Percentiles rank a stretch among this genome's conserved stretches.
phyloP scores from a whole-genome alignment of 192 early-diverging fungal species.

The Pilobolus umbonatus region DNA sequence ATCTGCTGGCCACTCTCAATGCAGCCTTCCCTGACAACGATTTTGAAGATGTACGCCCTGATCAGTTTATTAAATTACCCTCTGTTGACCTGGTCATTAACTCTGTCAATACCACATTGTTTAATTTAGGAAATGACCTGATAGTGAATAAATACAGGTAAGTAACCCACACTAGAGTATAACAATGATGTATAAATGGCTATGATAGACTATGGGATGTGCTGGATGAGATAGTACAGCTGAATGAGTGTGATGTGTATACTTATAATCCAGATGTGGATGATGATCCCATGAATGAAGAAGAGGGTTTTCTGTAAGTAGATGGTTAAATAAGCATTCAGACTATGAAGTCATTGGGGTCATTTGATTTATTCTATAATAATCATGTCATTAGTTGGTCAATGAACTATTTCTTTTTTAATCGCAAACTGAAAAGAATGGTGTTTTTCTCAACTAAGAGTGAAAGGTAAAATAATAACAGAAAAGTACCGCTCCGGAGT shows the following conservation, averaged over 20 bases:
- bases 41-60: conserved; percentile 83
- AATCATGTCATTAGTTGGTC: conserved; percentile 66
- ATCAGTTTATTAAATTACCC: conserved; percentile 75
- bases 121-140: conserved; percentile 72
- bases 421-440: conserved; percentile 85
- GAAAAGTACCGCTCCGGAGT: no score
- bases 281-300: conserved; percentile 87
- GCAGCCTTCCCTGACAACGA: conserved; percentile 96
- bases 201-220: conserved; percentile 76
- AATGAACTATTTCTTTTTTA: conserved; percentile 97
- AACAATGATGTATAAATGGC: no score
- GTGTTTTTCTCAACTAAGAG: conserved; percentile 90
- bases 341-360: conserved; percentile 15
- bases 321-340: not conserved
- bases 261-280: conserved; percentile 85
- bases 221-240: conserved; percentile 78
- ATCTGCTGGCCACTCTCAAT: conserved; percentile 93
- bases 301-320: conserved; percentile 70
- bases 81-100: conserved; percentile 68
- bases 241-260: conserved; percentile 87
- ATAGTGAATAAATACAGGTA: conserved; percentile 45
- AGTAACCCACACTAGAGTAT: no score
- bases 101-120: conserved; percentile 79
- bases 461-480: conserved; percentile 64
- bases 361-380: no score